These are phyloP conservation scores for Mentha longifolia DNA, from an alignment of 257 asterid species.

Conservation along the genomic window DNA sequence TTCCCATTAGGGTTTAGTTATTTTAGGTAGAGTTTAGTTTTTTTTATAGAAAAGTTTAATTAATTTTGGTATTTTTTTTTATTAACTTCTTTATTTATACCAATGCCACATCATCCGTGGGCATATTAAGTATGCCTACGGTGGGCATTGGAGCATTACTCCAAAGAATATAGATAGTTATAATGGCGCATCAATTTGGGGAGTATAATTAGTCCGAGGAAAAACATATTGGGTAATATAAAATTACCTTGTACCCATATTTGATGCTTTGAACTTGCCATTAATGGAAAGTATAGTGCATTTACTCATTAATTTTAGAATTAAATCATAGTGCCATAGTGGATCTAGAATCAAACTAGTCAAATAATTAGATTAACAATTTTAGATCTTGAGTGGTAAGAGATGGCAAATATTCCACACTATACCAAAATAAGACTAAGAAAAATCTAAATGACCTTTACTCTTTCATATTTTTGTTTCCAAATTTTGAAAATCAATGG, in stretches of 20 bases:
- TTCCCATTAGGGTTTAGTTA: too few species aligned
- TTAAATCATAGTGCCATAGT: slow-evolving; percentile 6
- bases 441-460: not conserved
- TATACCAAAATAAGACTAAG: not conserved
- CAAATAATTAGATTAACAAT: not conserved
- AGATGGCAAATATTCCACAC: slow-evolving; percentile 24
- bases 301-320: slow-evolving; percentile 28
- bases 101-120: too few species aligned
- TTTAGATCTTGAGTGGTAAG: not conserved
- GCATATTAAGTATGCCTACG: too few species aligned
- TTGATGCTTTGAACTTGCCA: slow-evolving; percentile 25
- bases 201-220: not conserved
- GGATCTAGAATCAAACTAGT: slow-evolving; percentile 29
- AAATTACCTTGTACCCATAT: not conserved
- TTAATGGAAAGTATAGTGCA: slow-evolving; percentile 27
- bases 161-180: not conserved
- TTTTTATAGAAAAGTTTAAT: too few species aligned
- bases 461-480: not conserved
- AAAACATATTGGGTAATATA: not conserved
- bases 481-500: not conserved
- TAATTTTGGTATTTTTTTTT: too few species aligned
- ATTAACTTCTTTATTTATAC: too few species aligned
- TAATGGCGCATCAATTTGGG: not conserved
- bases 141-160: too few species aligned
- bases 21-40: too few species aligned